Base-by-base conservation (phyloP, 768 basidiomycete genomes). In the Paxillus involutus region DNA sequence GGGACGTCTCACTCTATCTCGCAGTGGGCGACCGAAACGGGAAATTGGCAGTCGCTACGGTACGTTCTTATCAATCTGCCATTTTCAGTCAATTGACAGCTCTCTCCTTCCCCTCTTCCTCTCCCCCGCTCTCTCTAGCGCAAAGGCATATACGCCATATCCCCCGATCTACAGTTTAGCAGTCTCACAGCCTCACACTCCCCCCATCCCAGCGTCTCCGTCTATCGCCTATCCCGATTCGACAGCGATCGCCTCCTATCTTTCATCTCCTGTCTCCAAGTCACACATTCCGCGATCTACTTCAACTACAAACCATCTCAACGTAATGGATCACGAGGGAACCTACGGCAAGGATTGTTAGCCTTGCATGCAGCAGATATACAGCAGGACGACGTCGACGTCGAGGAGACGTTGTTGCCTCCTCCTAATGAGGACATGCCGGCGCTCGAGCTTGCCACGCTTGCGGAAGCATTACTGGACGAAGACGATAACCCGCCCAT, bases 201-300 rank as follows among this genome's bases (percentile, higher is more conserved):
- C 69, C 21, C 75, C 61, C 59, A 62, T 72, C 60, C 61, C 67
- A 52, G 62, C 59, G 39, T 75, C 26, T 60, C 60, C 16, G 58
- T 70, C 52, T 59, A 53, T 33, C 53, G 60, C 19, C 16, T 65
- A 37, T 46, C 26, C 48, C 16, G 56, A 53, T 51, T 63, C 44
- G 61, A 70, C 16, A 33, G 55, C 36, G 53, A 39, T 0, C 54
- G 42, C 32, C 37, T 56, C 21, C 59, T 66, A n/a, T 51, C 61
- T 19, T 56, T 40, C 35, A 61, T 83, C n/a, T 74, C 75, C 24
- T 85, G 82, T 59, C 72, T 84, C 19, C 82, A 84, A 61, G 74
- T 83, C 70, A 79, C 80, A 0, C 76, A 80, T 26, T 79, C 80
- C 0, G 78, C 77, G 0, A 55, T 84, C 12, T 85, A 74, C 55